Percentiles rank a stretch among this genome's conserved stretches.
Conservation (phyloP, 2,329 filamentous ascomycete species). For the Botryosphaeria dothidea region DNA sequence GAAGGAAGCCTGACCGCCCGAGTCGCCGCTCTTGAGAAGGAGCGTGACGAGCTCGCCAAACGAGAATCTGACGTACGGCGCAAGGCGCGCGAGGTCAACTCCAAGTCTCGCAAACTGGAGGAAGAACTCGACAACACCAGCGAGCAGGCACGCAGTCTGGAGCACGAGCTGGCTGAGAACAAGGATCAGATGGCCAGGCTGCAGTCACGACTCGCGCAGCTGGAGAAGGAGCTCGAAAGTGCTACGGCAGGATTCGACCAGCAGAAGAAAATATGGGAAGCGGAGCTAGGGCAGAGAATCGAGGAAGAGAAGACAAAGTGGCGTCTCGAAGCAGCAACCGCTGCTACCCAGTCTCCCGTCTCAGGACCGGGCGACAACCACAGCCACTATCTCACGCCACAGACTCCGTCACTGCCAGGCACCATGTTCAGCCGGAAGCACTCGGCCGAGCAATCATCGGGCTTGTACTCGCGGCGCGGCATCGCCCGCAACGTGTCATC, state of each 20-base stretch:
- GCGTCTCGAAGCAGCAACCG: slow-evolving; percentile 48
- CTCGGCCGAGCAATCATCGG: slow-evolving; percentile 36
- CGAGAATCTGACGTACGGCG: slow-evolving; percentile 85
- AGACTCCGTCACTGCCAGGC: slow-evolving; percentile 12
- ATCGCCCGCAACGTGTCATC: slow-evolving; percentile 34
- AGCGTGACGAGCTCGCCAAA: slow-evolving; percentile 80
- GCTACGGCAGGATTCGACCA: slow-evolving; percentile 57
- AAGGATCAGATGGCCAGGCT: slow-evolving; percentile 63
- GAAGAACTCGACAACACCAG: slow-evolving; percentile 77
- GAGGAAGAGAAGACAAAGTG: slow-evolving; percentile 67
- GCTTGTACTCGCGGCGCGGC: slow-evolving; percentile 33
- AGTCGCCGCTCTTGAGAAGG: slow-evolving; percentile 78
- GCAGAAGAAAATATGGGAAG: slow-evolving; percentile 61
- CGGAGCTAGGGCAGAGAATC: slow-evolving; percentile 57
- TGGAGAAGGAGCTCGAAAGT: slow-evolving; percentile 63
- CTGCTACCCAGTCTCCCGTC: background rate
- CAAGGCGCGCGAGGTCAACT: slow-evolving; percentile 82
- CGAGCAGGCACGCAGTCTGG: slow-evolving; percentile 63
- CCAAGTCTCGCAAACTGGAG: slow-evolving; percentile 68
- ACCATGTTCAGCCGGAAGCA: slow-evolving; percentile 38
- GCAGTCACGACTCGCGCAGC: slow-evolving; percentile 64
- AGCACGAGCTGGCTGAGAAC: slow-evolving; percentile 63
- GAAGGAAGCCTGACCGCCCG: slow-evolving; percentile 81
- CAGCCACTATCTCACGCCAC: background rate
- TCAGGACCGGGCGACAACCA: background rate